These are phyloP conservation scores for Aureobasidium pullulans DNA, from an alignment of 2,329 filamentous ascomycete species.

Conservation along the genomic window DNA sequence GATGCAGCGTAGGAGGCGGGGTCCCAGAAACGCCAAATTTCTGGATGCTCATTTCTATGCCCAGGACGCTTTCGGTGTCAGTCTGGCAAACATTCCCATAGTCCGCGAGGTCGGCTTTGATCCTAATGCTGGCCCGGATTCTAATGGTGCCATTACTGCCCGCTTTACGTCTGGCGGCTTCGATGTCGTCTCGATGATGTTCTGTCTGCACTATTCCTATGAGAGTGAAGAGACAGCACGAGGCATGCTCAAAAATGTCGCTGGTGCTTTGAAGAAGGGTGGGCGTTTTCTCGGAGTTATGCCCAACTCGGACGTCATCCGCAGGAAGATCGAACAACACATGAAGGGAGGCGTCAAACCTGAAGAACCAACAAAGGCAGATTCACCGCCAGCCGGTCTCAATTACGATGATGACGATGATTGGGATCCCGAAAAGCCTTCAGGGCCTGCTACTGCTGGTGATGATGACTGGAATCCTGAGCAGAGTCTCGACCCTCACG, in stretches of 20 bases:
- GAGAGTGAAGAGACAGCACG: conserved; percentile 85
- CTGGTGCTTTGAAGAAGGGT: conserved; percentile 83
- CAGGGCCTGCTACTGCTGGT: conserved; percentile 31
- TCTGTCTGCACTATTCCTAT: conserved; percentile 98
- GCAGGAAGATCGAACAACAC: conserved; percentile 67
- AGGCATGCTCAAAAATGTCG: conserved; percentile 88
- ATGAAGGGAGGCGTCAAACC: conserved; percentile 49
- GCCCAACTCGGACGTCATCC: conserved; percentile 91
- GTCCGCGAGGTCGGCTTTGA: conserved; percentile 85
- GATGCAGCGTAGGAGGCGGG: conserved; percentile 55
- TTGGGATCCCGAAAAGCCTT: conserved; percentile 23
- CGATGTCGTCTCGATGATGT: conserved; percentile 98
- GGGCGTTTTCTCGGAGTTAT: conserved; percentile 92
- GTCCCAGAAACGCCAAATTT: conserved; percentile 20
- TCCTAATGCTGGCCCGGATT: conserved; percentile 53
- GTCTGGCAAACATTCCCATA: conserved; percentile 72
- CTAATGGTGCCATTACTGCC: conserved; percentile 51
- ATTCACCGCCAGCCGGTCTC: conserved; percentile 7
- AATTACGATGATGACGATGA: conserved; percentile 27
- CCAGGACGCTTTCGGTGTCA: conserved; percentile 87
- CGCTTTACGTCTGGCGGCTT: conserved; percentile 69
- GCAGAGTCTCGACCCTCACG: conserved; percentile 26
- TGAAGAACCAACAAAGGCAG: conserved; percentile 27
- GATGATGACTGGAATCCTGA: conserved; percentile 38
- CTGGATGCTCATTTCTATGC: conserved; percentile 73